Evolutionary conservation across 192 early-diverging fungal genomes (phyloP).

Genomic region (Coemansia sp.): DNA sequence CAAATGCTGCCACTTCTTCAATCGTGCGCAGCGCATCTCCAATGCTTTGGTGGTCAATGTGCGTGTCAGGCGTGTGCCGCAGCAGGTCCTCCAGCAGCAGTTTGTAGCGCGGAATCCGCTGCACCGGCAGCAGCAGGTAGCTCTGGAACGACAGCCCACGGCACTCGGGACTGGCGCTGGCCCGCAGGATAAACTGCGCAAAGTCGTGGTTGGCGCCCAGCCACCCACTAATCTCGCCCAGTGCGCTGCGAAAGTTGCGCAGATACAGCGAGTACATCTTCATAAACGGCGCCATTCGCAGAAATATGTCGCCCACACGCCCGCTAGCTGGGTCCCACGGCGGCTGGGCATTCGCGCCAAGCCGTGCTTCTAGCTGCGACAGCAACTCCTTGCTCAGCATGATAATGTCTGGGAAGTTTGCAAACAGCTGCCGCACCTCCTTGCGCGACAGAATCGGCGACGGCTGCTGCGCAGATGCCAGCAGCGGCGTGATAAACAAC

Average conservation of each 20-base stretch:
- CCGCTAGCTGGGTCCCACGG: conserved; percentile 41
- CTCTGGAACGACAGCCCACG: conserved; percentile 56
- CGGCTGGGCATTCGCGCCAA: conserved; percentile 40
- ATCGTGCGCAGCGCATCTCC: conserved; percentile 46
- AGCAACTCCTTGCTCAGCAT: conserved; percentile 61
- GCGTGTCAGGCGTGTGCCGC: conserved; percentile 51
- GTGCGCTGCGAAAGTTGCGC: conserved; percentile 57
- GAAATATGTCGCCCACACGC: conserved; percentile 54
- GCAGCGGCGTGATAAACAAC: conserved; percentile 46
- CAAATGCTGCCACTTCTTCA: conserved; percentile 68
- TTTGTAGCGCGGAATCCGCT: conserved; percentile 54
- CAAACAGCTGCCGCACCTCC: conserved; percentile 64
- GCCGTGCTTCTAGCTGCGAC: conserved; percentile 59
- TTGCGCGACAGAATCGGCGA: conserved; percentile 56
- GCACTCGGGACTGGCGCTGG: conserved; percentile 44
- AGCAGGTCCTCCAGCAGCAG: conserved; percentile 57
- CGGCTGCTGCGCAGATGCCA: conserved; percentile 44
- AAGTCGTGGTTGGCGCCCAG: conserved; percentile 36
- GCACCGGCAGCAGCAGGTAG: conserved; percentile 57
- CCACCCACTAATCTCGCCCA: conserved; percentile 42
- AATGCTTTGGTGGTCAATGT: conserved; percentile 53
- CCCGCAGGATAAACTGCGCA: conserved; percentile 41
- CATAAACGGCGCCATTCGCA: conserved; percentile 51
- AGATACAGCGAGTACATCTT: conserved; percentile 59
- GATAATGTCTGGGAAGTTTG: conserved; percentile 65